A percentile compares a stretch with the other conserved stretches of the same genome.
phyloP scores from a whole-genome alignment of 768 basidiomycete species.

The Lactifluus pinguis region DNA sequence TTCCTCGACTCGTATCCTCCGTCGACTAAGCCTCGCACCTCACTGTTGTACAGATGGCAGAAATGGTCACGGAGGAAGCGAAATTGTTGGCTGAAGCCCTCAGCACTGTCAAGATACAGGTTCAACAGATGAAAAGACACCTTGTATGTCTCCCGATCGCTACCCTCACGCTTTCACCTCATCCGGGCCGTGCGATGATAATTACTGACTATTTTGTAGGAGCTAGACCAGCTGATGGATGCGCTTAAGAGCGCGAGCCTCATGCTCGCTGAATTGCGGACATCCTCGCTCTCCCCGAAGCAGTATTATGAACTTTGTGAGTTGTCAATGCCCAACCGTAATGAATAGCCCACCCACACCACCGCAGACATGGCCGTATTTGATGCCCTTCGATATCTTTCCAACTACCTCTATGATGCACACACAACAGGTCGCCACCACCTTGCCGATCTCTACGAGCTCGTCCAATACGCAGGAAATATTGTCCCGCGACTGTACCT shows the following conservation, averaged over 20 bases:
- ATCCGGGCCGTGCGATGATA: background rate
- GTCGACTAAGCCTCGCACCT: background rate
- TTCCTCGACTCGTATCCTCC: background rate
- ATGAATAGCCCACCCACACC: background rate
- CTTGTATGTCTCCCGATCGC: constrained; percentile 41
- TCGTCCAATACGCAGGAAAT: constrained; percentile 98
- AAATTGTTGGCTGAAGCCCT: constrained; percentile 80
- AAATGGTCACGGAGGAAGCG: constrained; percentile 54
- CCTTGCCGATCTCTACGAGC: constrained; percentile 95
- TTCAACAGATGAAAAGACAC: constrained; percentile 91
- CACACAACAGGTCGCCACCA: constrained; percentile 89
- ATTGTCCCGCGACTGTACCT: constrained; percentile 91
- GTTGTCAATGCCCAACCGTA: constrained; percentile 7
- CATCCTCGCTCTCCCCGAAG: constrained; percentile 87
- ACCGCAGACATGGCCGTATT: constrained; percentile 92
- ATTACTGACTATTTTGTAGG: constrained; percentile 36
- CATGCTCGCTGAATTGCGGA: constrained; percentile 94
- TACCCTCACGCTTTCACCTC: background rate
- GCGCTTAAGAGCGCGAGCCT: constrained; percentile 94
- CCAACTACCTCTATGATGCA: constrained; percentile 94
- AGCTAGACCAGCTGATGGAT: constrained; percentile 96
- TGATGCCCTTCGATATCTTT: constrained; percentile 89
- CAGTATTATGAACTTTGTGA: constrained; percentile 98
- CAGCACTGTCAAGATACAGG: constrained; percentile 82
- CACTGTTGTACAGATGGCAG: constrained; percentile 8